Base-by-base conservation (phyloP, 1,284 basidiomycete species). In the Trametes versicolor region DNA sequence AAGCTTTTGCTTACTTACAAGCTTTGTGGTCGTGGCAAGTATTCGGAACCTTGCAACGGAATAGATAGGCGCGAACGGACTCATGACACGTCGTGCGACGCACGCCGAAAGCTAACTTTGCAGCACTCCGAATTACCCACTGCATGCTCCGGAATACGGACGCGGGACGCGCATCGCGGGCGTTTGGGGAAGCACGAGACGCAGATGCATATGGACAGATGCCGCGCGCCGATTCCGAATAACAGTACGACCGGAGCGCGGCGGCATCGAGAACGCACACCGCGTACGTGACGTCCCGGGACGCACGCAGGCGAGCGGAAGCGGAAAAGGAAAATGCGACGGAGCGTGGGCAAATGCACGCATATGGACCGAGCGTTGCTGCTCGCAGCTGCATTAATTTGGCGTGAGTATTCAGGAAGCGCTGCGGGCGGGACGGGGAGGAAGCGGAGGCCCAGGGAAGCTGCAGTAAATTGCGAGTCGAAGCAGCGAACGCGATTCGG, bases 251-350 rank as follows among this genome's bases (percentile, higher is more conserved):
- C 17, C 15, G n/a, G 10, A 39, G 10, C 37, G 37, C 15, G 37
- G 12, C 37, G 37, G 41, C 41, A 7, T 19, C 41, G 41, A 13
- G 41, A 43, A 39, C 37, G 12, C 37, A 39, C 2, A 2, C 37
- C 21, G 45, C 25, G 23, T n/a, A n/a, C 29, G 49, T 50, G 49
- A 51, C 50, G 50, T 34, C 19, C 50, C 50, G 50, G 50, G 50
- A n/a, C 29, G 50, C 25, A 21, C 50, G 50, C 50, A 51, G 9
- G 50, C 49, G 29, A 29, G 45, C 45, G 21, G 17, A 10, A 21
- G 3, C 23, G 45, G 29, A 51, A 15, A 19, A 15, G 27, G 49
- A 29, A 50, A 32, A 5, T 50, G 27, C 6, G n/a, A 48, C 9
- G 45, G 21, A 15, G 45, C 27, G n/a, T 50, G 29, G 19, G 27